Conservation (phyloP, 805 yeast genomes). For the Wickerhamomyces canadensis region DNA sequence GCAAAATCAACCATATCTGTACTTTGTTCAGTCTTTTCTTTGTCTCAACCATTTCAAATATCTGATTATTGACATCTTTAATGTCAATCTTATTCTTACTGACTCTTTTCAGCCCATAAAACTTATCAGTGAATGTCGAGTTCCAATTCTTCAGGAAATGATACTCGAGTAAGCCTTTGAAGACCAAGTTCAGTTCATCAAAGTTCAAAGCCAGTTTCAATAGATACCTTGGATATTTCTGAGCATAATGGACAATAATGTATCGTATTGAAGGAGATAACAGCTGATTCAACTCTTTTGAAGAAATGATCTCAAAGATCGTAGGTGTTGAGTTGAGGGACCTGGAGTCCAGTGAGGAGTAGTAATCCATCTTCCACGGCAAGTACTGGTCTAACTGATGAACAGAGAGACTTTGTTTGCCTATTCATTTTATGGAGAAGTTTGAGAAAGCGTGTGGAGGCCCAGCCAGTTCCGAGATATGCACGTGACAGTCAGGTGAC, state of each 20-base stretch:
- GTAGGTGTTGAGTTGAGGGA: conserved; percentile 78
- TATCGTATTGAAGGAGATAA: conserved; percentile 80
- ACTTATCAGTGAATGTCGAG: conserved; percentile 84
- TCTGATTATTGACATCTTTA: conserved; percentile 24
- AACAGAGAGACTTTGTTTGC: neutral
- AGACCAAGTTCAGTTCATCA: conserved; percentile 65
- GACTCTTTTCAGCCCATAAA: conserved; percentile 77
- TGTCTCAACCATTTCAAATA: conserved; percentile 37
- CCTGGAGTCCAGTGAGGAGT: conserved; percentile 72
- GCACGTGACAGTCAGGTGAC: no score
- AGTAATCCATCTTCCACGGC: conserved; percentile 57
- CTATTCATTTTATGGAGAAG: neutral
- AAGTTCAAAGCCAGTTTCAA: conserved; percentile 58
- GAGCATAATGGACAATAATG: conserved; percentile 75
- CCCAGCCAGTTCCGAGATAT: no score
- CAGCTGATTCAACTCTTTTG: conserved; percentile 70
- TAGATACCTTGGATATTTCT: conserved; percentile 65
- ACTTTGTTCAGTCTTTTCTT: conserved; percentile 43
- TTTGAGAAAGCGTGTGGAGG: no score
- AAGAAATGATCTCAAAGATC: conserved; percentile 79
- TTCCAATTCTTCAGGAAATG: conserved; percentile 68
- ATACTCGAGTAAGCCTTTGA: conserved; percentile 66
- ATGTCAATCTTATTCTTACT: conserved; percentile 28
- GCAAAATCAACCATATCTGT: conserved; percentile 52
- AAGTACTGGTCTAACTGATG: no score